These are phyloP conservation scores for Oryza rufipogon DNA, from an alignment of 176 grass and related monocot species.

Conservation along the genomic window DNA sequence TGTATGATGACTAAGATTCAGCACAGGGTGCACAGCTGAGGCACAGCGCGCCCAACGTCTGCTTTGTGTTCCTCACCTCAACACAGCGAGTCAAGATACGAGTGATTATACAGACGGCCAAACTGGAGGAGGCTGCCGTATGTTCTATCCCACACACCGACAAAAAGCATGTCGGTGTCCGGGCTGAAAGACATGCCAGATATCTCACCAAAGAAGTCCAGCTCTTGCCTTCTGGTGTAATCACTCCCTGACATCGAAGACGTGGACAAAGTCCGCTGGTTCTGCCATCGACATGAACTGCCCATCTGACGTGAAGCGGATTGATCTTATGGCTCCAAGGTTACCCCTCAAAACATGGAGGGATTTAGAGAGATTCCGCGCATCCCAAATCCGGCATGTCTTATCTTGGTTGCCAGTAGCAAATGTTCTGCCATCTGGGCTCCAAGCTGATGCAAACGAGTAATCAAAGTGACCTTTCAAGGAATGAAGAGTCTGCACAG, in stretches of 20 bases:
- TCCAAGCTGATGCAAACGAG: constrained; percentile 96
- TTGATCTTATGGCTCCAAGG: constrained; percentile 86
- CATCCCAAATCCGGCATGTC: constrained; percentile 95
- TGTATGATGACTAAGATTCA: constrained; percentile 39
- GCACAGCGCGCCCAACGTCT: constrained; percentile 27
- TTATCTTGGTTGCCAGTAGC: constrained; percentile 99
- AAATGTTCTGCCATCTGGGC: constrained; percentile 82
- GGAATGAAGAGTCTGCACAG: constrained; percentile 64
- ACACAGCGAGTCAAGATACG: constrained; percentile 74
- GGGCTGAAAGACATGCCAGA: constrained; percentile 86
- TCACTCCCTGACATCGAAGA: constrained; percentile 74
- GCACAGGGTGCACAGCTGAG: constrained; percentile 22
- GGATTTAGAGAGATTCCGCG: constrained; percentile 77
- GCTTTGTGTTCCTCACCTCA: constrained; percentile 40
- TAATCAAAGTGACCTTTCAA: constrained; percentile 82
- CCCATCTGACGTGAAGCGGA: constrained; percentile 86
- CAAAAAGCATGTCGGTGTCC: constrained; percentile 75
- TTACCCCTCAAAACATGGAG: constrained; percentile 79
- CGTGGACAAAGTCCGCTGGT: constrained; percentile 91
- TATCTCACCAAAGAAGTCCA: constrained; percentile 98
- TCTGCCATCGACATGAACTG: constrained; percentile 95
- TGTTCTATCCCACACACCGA: constrained; percentile 90
- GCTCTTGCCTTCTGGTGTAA: constrained; percentile 77
- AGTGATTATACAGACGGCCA: constrained; percentile 59
- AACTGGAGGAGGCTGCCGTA: constrained; percentile 95